These are phyloP conservation scores for Epichloe festucae DNA, from an alignment of 2,329 filamentous ascomycete genomes.

Conservation along the genomic window DNA sequence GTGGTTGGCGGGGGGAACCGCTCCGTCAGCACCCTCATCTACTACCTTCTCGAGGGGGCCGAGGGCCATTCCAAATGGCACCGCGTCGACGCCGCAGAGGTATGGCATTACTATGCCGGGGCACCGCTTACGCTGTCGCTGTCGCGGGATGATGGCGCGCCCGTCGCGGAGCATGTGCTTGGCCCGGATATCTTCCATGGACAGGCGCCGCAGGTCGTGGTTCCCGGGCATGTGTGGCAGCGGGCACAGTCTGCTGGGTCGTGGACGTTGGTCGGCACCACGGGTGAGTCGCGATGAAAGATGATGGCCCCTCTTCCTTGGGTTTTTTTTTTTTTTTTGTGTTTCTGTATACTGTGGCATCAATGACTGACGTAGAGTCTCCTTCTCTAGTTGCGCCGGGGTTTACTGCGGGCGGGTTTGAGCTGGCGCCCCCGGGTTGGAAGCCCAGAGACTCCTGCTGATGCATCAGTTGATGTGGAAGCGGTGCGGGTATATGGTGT, in stretches of 20 bases:
- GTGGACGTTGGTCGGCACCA: constrained; percentile 33
- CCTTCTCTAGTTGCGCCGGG: not conserved
- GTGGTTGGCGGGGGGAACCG: constrained; percentile 14
- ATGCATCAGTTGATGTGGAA: not conserved
- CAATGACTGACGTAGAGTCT: not conserved
- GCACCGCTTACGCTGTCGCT: constrained; percentile 33
- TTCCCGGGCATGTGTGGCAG: constrained; percentile 31
- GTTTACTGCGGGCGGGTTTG: not conserved
- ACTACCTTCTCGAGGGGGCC: constrained; percentile 35
- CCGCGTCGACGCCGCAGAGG: constrained; percentile 31
- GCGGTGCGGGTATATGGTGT: not conserved
- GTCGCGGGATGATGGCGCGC: constrained; percentile 26
- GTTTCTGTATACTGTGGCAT: too few species aligned
- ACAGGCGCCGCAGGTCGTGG: constrained; percentile 29
- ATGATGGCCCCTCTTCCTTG: not conserved
- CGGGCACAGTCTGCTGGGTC: constrained; percentile 20
- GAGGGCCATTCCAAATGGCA: constrained; percentile 34
- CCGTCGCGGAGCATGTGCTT: constrained; percentile 15
- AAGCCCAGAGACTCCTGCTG: not conserved
- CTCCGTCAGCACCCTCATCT: constrained; percentile 35
- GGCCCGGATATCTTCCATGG: constrained; percentile 27
- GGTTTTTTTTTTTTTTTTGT: too few species aligned
- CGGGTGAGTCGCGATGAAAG: constrained; percentile 5
- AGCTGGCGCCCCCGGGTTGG: not conserved
- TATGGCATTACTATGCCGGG: constrained; percentile 42